Base-by-base conservation (phyloP, 2,329 filamentous ascomycete species). In the Aspergillus arachidicola region DNA sequence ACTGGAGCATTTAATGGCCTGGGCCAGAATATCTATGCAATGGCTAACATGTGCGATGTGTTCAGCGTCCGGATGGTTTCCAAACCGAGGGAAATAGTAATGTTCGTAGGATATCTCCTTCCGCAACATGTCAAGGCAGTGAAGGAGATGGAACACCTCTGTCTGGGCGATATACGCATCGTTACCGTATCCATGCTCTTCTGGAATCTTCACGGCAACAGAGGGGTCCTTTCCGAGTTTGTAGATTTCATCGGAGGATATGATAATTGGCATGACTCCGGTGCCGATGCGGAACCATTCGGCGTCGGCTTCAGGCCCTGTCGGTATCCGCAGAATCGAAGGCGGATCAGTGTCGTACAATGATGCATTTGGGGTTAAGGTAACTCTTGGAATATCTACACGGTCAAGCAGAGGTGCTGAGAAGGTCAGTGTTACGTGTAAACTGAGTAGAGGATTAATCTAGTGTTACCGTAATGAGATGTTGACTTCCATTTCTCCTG, bases 401-500 rank as follows among this genome's bases (percentile, higher is more conserved):
- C 58, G 58, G 10, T 60, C 58, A 5, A 60, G 16, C 4, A 60
- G 21, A 14, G 58, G 58, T 21, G 58, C 58, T 60, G n/a, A 26
- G 9, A 14, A 5, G 32, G 54, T 57, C n/a, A 28, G 54, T 32
- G 11, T 43, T 6, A 43, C 9, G n/a, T 9, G 23, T 3, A 28
- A 21, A 9, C n/a, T 3, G 19, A n/a, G 14, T 32, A 4, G 16
- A 19, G 32, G 12, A 5, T 7, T 6, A 1, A 16, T 21, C 11
- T 16, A 26, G 16, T 0, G 1, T 28, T 46, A 60, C 58, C 58
- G 28, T 60, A 60, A 19, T 36, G 9, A 14, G 58, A 60, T 16
- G 58, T 30, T 26, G 58, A 14, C 30, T 53, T 60, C 58, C 58
- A 60, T 46, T 60, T 55, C 10, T 60, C 48, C 26, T 60, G 58